Conservation (phyloP, 306 rosid species). For the Astragalus membranaceus region DNA sequence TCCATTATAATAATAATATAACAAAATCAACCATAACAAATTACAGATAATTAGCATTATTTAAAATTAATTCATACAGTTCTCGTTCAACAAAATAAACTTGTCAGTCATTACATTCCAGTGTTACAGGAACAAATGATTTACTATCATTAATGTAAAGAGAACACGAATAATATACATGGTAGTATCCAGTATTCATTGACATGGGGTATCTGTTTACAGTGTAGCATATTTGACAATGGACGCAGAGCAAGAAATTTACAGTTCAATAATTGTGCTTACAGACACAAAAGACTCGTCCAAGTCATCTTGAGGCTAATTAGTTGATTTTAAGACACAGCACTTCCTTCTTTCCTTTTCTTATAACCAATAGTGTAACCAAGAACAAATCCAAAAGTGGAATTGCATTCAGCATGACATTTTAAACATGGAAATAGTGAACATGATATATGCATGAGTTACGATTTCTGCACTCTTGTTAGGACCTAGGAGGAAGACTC, state of each 20-base stretch:
- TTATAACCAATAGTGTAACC: constrained; percentile 15
- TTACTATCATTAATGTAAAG: constrained; percentile 18
- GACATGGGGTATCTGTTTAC: constrained; percentile 24
- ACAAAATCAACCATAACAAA: background rate
- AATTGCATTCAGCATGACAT: constrained; percentile 19
- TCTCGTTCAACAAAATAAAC: background rate
- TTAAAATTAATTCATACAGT: background rate
- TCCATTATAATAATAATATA: background rate
- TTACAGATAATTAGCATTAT: background rate
- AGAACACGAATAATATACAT: constrained; percentile 24
- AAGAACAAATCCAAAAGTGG: constrained; percentile 18
- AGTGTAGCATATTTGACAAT: constrained; percentile 20
- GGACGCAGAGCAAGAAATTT: background rate
- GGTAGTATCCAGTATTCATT: background rate
- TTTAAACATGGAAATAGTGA: constrained; percentile 6
- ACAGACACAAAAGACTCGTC: constrained; percentile 5
- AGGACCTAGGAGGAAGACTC: constrained; percentile 45
- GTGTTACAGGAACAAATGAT: background rate
- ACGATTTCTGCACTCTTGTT: constrained; percentile 34
- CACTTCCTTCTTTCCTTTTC: constrained; percentile 27
- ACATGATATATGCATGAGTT: constrained; percentile 20
- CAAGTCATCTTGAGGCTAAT: constrained; percentile 19
- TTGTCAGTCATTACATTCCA: constrained; percentile 7
- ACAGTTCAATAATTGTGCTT: background rate
- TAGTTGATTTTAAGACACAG: constrained; percentile 21